Evolutionary conservation across 1,284 basidiomycete species (phyloP).

Genomic region (Ustilago esculenta): DNA sequence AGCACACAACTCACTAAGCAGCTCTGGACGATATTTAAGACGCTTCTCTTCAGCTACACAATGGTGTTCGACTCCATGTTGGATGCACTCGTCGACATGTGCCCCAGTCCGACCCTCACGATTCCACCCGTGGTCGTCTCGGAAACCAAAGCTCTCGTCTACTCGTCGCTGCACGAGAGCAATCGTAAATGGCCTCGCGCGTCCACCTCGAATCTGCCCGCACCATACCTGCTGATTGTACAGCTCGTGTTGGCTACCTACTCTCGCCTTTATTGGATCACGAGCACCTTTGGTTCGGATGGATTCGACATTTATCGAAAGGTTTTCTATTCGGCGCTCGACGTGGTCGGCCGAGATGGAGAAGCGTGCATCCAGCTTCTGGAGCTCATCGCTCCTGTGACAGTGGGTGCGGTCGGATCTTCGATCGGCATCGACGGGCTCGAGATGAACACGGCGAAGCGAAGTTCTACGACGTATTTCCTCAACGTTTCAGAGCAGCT

Average conservation of each 20-base stretch:
- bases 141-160: constrained; percentile 5
- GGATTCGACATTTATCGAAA: constrained; percentile 63
- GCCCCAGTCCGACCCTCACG: constrained; percentile 55
- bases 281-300: constrained; percentile 58
- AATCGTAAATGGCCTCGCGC: constrained; percentile 38
- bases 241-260: constrained; percentile 51
- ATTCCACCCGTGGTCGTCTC: constrained; percentile 22
- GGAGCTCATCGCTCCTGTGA: constrained; percentile 30
- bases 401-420: constrained; percentile 2
- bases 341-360: constrained; percentile 60
- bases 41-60: constrained; percentile 60
- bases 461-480: constrained; percentile 50
- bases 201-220: constrained; percentile 56
- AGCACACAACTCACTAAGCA: constrained; percentile 35
- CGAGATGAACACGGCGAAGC: constrained; percentile 32
- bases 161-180: neutral
- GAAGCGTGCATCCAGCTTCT: constrained; percentile 50
- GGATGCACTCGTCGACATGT: constrained; percentile 60
- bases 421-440: constrained; percentile 2
- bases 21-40: constrained; percentile 62
- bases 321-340: constrained; percentile 62
- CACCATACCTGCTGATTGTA: constrained; percentile 48
- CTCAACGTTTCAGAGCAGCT: constrained; percentile 63
- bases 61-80: constrained; percentile 64
- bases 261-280: constrained; percentile 60